Evolutionary conservation across 1,139 yeast genomes (phyloP), one percentile per base, ranked within the genome.

Genomic region (Geotrichum restrictum): DNA sequence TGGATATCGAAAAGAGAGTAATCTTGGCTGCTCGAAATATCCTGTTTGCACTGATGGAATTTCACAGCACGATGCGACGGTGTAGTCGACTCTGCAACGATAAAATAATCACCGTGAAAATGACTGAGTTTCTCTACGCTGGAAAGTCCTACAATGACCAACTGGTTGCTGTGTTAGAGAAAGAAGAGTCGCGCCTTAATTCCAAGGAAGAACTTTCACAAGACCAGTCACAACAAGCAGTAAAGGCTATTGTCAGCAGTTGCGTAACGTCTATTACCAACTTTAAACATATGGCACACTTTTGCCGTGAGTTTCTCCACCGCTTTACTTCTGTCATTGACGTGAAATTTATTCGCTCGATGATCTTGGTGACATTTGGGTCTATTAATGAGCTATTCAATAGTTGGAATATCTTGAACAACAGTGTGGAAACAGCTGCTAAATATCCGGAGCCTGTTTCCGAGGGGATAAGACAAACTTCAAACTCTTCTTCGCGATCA

Each of bases 331-430:
- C 81, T 5, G 81, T 79, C 19, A 55, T 64, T 13, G 94, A 86
- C 64, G 75, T 83, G 24, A 80, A 87, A 59, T 84, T 83, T 61
- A 75, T 87, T 5, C 74, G 97, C 58, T 77, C 88, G 77, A 76
- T 87, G 42, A 81, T 86, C 56, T 75, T 88, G 64, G 79, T 88
- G 2, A 65, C 88, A 11, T 81, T 79, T 64, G 88, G 94, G 14
- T 79, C 94, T 1, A 80, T 88, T 57, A 78, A 81, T 55, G 98
- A 91, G 66, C 70, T 89, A 45, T 76, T 78, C 59, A 86, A 88
- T 64, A 85, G 95, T 0, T 85, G 86, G 76, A 74, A 74, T 57
- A 70, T 47, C 41, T 46, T 54, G 14, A 54, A 54, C 18, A 49
- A 54, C 21, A 37, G 44, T 19, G 50, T 51, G 14, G 53, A 49